Percentiles rank a stretch among this genome's conserved stretches.
Conservation (phyloP, 2,329 filamentous ascomycete genomes). For the Aspergillus ochraceus region DNA sequence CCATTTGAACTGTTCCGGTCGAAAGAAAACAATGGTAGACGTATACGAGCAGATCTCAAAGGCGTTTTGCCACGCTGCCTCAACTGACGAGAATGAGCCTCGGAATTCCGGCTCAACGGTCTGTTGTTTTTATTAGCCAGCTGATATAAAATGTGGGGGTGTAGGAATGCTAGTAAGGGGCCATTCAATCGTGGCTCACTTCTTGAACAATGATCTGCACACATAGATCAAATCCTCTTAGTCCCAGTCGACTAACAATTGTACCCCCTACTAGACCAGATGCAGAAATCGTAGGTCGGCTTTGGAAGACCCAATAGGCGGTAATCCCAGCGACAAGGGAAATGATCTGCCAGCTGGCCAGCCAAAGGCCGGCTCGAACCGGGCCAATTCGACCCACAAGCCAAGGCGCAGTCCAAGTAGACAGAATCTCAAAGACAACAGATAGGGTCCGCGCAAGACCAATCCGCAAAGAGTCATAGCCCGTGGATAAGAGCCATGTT, state of each 20-base stretch:
- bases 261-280: slow-evolving; percentile 52
- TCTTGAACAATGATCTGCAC: slow-evolving; percentile 63
- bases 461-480: slow-evolving; percentile 50
- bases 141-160: neutral
- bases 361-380: slow-evolving; percentile 69
- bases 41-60: slow-evolving; percentile 70
- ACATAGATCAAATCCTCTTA: slow-evolving; percentile 64
- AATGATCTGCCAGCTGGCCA: slow-evolving; percentile 65
- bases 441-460: slow-evolving; percentile 50
- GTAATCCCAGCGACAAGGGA: slow-evolving; percentile 51
- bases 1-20: slow-evolving; percentile 64
- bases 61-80: slow-evolving; percentile 66
- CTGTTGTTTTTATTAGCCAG: neutral
- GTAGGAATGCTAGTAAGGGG: too few relatives aligned
- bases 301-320: slow-evolving; percentile 42
- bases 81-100: slow-evolving; percentile 67
- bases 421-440: slow-evolving; percentile 53
- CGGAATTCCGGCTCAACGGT: slow-evolving; percentile 55
- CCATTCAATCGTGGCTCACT: slow-evolving; percentile 31
- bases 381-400: slow-evolving; percentile 55
- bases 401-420: slow-evolving; percentile 53
- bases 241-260: slow-evolving; percentile 58
- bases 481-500: slow-evolving; percentile 54
- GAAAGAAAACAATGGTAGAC: slow-evolving; percentile 64
- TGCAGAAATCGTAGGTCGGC: slow-evolving; percentile 35